Conservation (phyloP, 345 rosid genomes). For the Gossypium bickii region DNA sequence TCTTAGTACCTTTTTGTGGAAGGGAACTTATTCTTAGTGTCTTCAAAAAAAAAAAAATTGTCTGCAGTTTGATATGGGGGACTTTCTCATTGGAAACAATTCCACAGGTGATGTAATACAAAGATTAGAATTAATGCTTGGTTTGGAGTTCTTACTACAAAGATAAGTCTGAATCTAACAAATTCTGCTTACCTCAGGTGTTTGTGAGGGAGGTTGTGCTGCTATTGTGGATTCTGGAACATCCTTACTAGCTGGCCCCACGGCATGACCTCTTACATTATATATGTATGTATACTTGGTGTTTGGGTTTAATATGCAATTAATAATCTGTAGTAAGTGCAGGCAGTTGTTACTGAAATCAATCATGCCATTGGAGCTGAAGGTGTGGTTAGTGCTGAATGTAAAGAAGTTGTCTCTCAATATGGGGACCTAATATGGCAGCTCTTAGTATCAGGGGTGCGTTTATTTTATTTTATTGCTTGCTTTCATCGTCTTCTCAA, state of each 20-base stretch:
- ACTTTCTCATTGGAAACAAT: slow-evolving; percentile 45
- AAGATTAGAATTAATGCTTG: background rate
- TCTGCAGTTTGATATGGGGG: slow-evolving; percentile 67
- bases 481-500: background rate
- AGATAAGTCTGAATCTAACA: background rate
- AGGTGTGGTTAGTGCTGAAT: slow-evolving; percentile 60
- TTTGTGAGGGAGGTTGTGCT: slow-evolving; percentile 57
- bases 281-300: background rate
- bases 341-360: slow-evolving; percentile 69
- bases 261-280: slow-evolving; percentile 33
- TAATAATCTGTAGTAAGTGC: slow-evolving; percentile 1
- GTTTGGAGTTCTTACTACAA: background rate
- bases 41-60: background rate
- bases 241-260: slow-evolving; percentile 76
- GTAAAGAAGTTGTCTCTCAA: slow-evolving; percentile 61
- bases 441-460: slow-evolving; percentile 63
- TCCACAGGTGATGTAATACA: slow-evolving; percentile 51
- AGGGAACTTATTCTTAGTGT: slow-evolving; percentile 13
- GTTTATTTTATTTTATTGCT: slow-evolving; percentile 6
- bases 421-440: slow-evolving; percentile 75
- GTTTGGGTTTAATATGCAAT: background rate
- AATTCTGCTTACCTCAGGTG: slow-evolving; percentile 28
- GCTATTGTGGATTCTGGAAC: slow-evolving; percentile 81
- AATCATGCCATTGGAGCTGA: slow-evolving; percentile 75
- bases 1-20: background rate